phyloP scores from a whole-genome alignment of 2,329 filamentous ascomycete genomes.

The Truncatella angustata region DNA sequence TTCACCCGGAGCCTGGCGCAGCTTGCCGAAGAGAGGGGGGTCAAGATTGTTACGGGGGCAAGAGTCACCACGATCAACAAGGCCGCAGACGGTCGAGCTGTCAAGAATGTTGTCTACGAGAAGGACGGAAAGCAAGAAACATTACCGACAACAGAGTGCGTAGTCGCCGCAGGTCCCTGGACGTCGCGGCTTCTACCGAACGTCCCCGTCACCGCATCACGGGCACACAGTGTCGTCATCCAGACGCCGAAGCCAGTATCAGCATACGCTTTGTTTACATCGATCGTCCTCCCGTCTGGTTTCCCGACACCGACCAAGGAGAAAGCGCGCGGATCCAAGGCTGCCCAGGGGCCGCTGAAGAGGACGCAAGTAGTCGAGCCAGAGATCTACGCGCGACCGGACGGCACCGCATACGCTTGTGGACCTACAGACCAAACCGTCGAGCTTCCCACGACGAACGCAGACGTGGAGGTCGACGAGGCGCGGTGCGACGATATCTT shows the following conservation, averaged over 20 bases:
- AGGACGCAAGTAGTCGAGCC: slow-evolving; percentile 54
- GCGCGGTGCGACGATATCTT: slow-evolving; percentile 67
- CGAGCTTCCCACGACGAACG: slow-evolving; percentile 59
- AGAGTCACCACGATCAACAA: slow-evolving; percentile 17
- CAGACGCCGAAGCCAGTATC: slow-evolving; percentile 42
- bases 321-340: slow-evolving; percentile 14
- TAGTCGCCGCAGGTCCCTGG: slow-evolving; percentile 45
- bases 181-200: slow-evolving; percentile 40
- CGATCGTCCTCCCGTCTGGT: slow-evolving; percentile 59
- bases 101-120: slow-evolving; percentile 15
- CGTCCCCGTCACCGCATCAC: slow-evolving; percentile 38
- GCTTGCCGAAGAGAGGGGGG: slow-evolving; percentile 61
- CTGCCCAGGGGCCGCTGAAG: slow-evolving; percentile 16
- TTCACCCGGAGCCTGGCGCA: slow-evolving; percentile 73
- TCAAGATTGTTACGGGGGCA: slow-evolving; percentile 29
- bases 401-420: slow-evolving; percentile 75
- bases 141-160: slow-evolving; percentile 25
- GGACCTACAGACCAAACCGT: slow-evolving; percentile 63
- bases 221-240: slow-evolving; percentile 46
- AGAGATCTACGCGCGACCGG: slow-evolving; percentile 75
- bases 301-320: slow-evolving; percentile 37
- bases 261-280: slow-evolving; percentile 67
- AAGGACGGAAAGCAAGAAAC: slow-evolving; percentile 18
- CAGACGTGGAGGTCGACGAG: slow-evolving; percentile 64
- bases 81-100: slow-evolving; percentile 16